phyloP scores from a whole-genome alignment of 208 protist genomes.

The Acanthamoeba royreba region DNA sequence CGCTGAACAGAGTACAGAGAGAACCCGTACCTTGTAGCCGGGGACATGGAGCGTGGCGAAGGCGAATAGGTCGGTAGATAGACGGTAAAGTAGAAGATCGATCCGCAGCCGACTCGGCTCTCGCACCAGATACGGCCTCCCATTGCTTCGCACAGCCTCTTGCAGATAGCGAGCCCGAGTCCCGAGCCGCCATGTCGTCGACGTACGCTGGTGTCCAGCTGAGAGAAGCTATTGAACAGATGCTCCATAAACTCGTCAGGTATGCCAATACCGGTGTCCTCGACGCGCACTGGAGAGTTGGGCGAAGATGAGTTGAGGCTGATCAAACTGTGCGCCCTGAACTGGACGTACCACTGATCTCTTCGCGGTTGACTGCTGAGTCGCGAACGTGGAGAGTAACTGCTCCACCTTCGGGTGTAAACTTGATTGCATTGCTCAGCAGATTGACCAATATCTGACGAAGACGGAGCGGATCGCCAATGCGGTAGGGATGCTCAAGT shows the following conservation, averaged over 20 bases:
- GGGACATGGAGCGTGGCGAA: too few species aligned
- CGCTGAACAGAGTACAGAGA: not conserved
- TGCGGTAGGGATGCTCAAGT: not conserved
- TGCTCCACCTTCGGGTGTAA: slow-evolving; percentile 16
- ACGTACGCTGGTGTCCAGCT: not conserved
- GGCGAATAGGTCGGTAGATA: not conserved
- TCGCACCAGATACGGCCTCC: not conserved
- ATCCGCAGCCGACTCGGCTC: not conserved
- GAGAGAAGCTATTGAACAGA: slow-evolving; percentile 27
- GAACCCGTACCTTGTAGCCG: too few species aligned
- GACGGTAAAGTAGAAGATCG: not conserved
- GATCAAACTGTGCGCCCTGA: too few species aligned
- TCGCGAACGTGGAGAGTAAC: not conserved
- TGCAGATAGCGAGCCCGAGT: not conserved
- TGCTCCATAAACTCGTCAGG: not conserved
- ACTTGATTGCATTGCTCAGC: slow-evolving; percentile 48
- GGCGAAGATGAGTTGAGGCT: too few species aligned
- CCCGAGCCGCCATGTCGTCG: slow-evolving; percentile 44
- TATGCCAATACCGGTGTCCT: not conserved
- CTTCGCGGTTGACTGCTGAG: not conserved
- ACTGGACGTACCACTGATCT: too few species aligned
- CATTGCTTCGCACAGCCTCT: not conserved
- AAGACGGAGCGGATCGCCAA: slow-evolving; percentile 4
- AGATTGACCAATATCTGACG: slow-evolving; percentile 51
- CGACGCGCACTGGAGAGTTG: not conserved